Evolutionary conservation across 768 basidiomycete genomes (phyloP).

Genomic region (Asterophora parasitica): DNA sequence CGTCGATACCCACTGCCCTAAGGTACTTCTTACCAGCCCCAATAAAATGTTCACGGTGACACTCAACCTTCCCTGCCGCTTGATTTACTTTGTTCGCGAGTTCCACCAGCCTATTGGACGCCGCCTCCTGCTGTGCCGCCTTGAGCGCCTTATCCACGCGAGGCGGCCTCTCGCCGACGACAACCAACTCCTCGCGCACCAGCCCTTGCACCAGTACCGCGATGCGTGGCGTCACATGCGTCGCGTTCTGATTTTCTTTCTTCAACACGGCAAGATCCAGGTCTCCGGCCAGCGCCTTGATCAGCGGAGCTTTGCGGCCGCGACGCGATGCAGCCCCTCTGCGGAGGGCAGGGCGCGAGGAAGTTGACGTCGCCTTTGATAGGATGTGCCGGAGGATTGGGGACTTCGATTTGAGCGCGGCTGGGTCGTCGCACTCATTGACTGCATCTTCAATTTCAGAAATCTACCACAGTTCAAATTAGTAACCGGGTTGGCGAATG

Average conservation of each 20-base stretch:
- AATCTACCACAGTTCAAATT: constrained; percentile 16
- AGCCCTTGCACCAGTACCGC: constrained; percentile 43
- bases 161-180: constrained; percentile 45
- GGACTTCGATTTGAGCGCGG: constrained; percentile 17
- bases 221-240: constrained; percentile 62
- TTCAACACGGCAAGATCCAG: constrained; percentile 55
- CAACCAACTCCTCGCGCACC: constrained; percentile 49
- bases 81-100: constrained; percentile 23
- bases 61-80: constrained; percentile 22
- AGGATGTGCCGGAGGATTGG: constrained; percentile 24
- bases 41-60: constrained; percentile 30
- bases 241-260: constrained; percentile 46
- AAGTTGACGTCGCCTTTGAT: constrained; percentile 11
- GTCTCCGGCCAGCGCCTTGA: constrained; percentile 28
- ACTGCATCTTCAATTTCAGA: constrained; percentile 27
- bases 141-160: constrained; percentile 22
- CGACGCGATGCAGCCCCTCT: background rate
- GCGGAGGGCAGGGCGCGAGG: constrained; percentile 7
- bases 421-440: constrained; percentile 17
- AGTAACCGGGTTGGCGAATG: constrained; percentile 1
- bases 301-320: constrained; percentile 13
- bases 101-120: constrained; percentile 22
- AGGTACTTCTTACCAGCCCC: constrained; percentile 29
- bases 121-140: constrained; percentile 22
- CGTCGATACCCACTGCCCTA: constrained; percentile 38